These are phyloP conservation scores for Hyphodiscus hymeniophilus DNA, from an alignment of 495 filamentous ascomycete species.

Conservation along the genomic window DNA sequence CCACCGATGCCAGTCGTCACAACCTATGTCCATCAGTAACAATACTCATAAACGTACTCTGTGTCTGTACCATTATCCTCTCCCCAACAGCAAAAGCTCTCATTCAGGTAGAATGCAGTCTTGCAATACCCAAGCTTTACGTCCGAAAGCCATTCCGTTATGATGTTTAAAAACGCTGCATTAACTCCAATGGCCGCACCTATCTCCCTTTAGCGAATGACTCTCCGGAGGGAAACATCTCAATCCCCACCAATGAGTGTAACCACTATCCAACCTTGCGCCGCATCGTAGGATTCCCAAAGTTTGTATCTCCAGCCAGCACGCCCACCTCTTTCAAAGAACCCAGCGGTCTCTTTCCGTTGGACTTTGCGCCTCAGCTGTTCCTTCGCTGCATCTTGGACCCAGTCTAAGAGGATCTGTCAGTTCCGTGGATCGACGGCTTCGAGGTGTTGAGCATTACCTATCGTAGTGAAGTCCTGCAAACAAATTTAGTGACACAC, in stretches of 20 bases:
- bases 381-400: constrained; percentile 92
- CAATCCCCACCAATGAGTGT: constrained; percentile 78
- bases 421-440: constrained; percentile 2
- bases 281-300: constrained; percentile 86
- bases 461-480: constrained; percentile 84
- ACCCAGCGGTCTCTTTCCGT: constrained; percentile 63
- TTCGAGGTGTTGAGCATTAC: constrained; percentile 27
- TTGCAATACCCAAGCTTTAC: constrained; percentile 91
- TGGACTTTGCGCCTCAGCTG: constrained; percentile 71
- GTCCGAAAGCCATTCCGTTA: constrained; percentile 95
- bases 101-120: constrained; percentile 94
- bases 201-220: constrained; percentile 22
- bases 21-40: constrained; percentile 46
- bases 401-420: constrained; percentile 56
- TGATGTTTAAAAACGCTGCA: constrained; percentile 87
- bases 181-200: constrained; percentile 86
- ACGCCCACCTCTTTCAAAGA: constrained; percentile 63
- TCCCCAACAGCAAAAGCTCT: constrained; percentile 98
- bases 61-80: constrained; percentile 63
- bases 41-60: constrained; percentile 13
- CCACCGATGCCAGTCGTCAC: constrained; percentile 86
- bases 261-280: constrained; percentile 96
- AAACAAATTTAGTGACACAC: constrained; percentile 6
- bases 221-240: no score
- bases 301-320: constrained; percentile 77